Conservation (phyloP, 139 green algal species). For the Chlorella ohadii region DNA sequence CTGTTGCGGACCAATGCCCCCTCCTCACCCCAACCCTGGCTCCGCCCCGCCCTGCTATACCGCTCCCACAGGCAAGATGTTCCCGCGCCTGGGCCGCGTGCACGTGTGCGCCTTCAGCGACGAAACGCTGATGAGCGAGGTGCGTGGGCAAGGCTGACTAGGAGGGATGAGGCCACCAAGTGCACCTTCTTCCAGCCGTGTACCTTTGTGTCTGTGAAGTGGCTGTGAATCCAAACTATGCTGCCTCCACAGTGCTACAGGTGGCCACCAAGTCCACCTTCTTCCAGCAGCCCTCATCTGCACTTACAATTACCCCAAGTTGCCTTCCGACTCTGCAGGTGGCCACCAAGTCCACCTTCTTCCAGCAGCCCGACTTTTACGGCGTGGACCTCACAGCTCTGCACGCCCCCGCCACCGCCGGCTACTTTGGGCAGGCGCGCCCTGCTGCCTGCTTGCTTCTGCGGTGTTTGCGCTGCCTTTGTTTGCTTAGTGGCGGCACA, state of each 20-base stretch:
- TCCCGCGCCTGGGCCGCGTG: conserved; percentile 85
- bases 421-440: conserved; percentile 61
- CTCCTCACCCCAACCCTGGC: neutral
- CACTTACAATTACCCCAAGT: no score
- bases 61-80: conserved; percentile 82
- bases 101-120: conserved; percentile 89
- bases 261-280: no score
- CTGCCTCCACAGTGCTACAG: no score
- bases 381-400: conserved; percentile 87
- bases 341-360: conserved; percentile 80
- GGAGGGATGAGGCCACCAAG: no score
- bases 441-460: no score
- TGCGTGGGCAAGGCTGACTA: conserved; percentile 25
- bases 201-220: no score
- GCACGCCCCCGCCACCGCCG: conserved; percentile 60
- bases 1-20: no score
- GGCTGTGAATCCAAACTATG: no score
- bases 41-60: neutral
- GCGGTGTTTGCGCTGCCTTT: neutral
- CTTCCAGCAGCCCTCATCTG: no score
- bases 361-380: conserved; percentile 86
- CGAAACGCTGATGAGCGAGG: conserved; percentile 79
- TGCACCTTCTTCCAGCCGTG: no score
- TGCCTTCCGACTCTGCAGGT: neutral
- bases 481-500: no score